These are phyloP conservation scores for Fraxinus cuspidata DNA, from an alignment of 257 asterid species.

Conservation along the genomic window DNA sequence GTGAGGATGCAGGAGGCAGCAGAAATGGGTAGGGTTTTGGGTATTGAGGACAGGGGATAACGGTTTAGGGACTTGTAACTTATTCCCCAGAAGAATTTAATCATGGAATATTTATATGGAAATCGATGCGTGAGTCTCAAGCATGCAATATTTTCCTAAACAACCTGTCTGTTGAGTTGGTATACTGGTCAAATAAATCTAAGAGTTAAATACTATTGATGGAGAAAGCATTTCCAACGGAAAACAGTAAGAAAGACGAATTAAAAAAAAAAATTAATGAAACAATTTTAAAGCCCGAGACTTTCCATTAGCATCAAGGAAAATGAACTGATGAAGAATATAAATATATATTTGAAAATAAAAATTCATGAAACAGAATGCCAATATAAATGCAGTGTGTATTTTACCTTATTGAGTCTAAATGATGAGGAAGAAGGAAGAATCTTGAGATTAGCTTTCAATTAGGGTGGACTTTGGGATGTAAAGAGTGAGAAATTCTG, in stretches of 20 bases:
- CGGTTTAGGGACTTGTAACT: not conserved
- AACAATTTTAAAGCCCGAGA: not conserved
- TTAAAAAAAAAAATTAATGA: too few species aligned
- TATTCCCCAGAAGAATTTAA: not conserved
- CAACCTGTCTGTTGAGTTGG: not conserved
- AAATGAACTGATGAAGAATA: not conserved
- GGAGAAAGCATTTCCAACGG: not conserved
- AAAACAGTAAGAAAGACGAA: not conserved
- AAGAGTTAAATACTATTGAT: not conserved
- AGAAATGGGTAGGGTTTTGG: slow-evolving; percentile 24
- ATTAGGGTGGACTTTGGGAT: not conserved
- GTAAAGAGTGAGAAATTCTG: not conserved
- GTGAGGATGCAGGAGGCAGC: slow-evolving; percentile 13
- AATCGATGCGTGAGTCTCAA: not conserved
- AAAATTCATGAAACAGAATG: not conserved
- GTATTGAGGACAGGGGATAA: slow-evolving; percentile 1
- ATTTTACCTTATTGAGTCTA: not conserved
- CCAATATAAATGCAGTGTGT: not conserved
- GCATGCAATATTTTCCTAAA: not conserved
- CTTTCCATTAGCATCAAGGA: not conserved
- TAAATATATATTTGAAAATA: not conserved
- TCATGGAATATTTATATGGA: not conserved
- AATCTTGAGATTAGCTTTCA: not conserved
- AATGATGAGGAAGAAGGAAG: not conserved
- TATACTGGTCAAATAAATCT: not conserved